Base-by-base conservation (phyloP, 495 filamentous ascomycete genomes). In the Talaromyces borbonicus region DNA sequence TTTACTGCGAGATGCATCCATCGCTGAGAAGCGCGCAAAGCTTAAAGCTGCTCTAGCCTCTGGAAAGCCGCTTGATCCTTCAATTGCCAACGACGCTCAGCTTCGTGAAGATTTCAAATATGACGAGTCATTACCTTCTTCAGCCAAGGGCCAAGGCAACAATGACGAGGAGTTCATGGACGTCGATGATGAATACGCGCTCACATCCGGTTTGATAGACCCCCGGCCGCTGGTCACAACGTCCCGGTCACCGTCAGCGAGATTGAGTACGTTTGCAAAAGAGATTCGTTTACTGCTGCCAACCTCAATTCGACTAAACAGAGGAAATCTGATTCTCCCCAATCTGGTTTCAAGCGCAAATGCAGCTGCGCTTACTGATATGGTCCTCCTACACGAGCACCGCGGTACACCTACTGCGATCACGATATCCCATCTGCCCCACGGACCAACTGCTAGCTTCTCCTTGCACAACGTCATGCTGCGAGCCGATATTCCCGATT, bases 101-200 rank as follows among this genome's bases (percentile, higher is more conserved):
- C 70, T 97, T 8, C 83, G 90, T 3, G 78, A 84, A 52, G 87
- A 96, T 59, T 97, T 84, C 70, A 90, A 90, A 56, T 99, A 86
- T 59, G 92, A 99, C 56, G 90, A 94, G 59, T 84, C 85, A 4
- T 62, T 76, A 9, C 64, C 72, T 9, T 79, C 85, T 33, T 59
- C 72, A 39, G 75, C 68, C 26, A 54, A 58, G 14, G 70, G 75
- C 38, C 65, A 67, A 8, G 52, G 50, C 67, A 57, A 61, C 12
- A 52, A 63, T 36, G 60, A 69, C 39, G 35, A 52, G 16, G 62
- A 65, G 23, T 46, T 54, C 8, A 59, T 89, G 33, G 83, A 87
- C 51, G 68, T 99, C n/a, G 92, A 99, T 61, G 92, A 99, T 58
- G 92, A 99, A 73, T 95, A 95, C 60, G 77, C 82, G 11, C 77